Evolutionary conservation across 2,329 filamentous ascomycete genomes (phyloP).

Genomic region (Sodiomyces alkalinus): DNA sequence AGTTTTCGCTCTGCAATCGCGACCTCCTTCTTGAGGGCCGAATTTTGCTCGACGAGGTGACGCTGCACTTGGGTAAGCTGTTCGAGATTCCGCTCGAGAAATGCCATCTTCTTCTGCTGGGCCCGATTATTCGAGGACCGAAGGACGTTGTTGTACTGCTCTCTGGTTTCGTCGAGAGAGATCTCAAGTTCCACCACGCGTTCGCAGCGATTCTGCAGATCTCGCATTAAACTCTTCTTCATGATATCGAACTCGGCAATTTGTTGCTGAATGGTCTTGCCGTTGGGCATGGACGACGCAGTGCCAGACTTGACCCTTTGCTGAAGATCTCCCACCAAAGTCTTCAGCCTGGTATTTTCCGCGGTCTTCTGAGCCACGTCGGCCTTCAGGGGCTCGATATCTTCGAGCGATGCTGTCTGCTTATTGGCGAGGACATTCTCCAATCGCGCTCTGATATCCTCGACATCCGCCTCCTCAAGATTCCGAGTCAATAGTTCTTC

Average conservation of each 20-base stretch:
- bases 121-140: conserved; percentile 94
- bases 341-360: conserved; percentile 69
- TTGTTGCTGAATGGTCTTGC: conserved; percentile 92
- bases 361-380: conserved; percentile 64
- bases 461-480: conserved; percentile 61
- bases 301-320: conserved; percentile 51
- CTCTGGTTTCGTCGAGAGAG: conserved; percentile 87
- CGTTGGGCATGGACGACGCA: conserved; percentile 49
- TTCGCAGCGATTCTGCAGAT: conserved; percentile 95
- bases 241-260: conserved; percentile 98
- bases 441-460: conserved; percentile 69
- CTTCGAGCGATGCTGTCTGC: conserved; percentile 56
- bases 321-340: conserved; percentile 67
- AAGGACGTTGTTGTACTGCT: conserved; percentile 98
- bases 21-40: conserved; percentile 94
- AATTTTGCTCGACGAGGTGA: conserved; percentile 96
- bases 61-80: conserved; percentile 95
- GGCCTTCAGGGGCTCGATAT: conserved; percentile 61
- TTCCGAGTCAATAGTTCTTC: conserved; percentile 70
- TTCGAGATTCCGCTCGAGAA: conserved; percentile 94
- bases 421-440: conserved; percentile 64
- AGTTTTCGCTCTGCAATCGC: conserved; percentile 96
- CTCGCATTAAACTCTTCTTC: conserved; percentile 99
- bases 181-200: conserved; percentile 97
- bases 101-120: conserved; percentile 99